These are phyloP conservation scores for Stereocaulon alpinum DNA, from an alignment of 495 filamentous ascomycete species.

Conservation along the genomic window DNA sequence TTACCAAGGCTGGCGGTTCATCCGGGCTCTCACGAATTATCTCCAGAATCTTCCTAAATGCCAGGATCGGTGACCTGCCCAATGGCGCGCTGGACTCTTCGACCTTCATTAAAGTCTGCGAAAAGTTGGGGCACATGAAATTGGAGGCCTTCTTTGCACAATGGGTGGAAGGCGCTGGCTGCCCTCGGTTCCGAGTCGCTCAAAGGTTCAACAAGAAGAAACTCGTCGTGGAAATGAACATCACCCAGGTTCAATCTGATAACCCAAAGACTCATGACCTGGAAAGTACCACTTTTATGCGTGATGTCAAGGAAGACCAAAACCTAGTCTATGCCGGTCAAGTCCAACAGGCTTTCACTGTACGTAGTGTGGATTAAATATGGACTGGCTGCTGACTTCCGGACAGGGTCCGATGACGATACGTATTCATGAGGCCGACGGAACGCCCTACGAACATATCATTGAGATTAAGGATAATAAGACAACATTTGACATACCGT, in stretches of 20 bases:
- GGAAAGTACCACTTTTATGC: slow-evolving; percentile 62
- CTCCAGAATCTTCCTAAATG: slow-evolving; percentile 65
- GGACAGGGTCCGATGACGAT: slow-evolving; percentile 80
- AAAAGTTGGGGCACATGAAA: slow-evolving; percentile 75
- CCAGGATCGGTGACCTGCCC: slow-evolving; percentile 63
- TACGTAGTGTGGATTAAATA: slow-evolving; percentile 8
- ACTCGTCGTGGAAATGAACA: slow-evolving; percentile 85
- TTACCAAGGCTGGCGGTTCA: slow-evolving; percentile 76
- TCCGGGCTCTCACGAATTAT: slow-evolving; percentile 78
- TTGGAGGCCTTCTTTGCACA: slow-evolving; percentile 84
- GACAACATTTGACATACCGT: slow-evolving; percentile 84
- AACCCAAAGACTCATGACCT: slow-evolving; percentile 39
- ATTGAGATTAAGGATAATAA: slow-evolving; percentile 82
- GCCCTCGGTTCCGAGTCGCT: slow-evolving; percentile 71
- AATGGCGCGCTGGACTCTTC: slow-evolving; percentile 64
- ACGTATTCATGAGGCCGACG: slow-evolving; percentile 95
- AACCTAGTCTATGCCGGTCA: slow-evolving; percentile 58
- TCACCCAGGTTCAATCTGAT: slow-evolving; percentile 66
- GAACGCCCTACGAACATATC: slow-evolving; percentile 96
- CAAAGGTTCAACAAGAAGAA: slow-evolving; percentile 98
- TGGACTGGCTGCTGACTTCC: not conserved
- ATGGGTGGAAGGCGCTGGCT: slow-evolving; percentile 82
- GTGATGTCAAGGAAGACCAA: slow-evolving; percentile 70
- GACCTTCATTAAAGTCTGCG: slow-evolving; percentile 68
- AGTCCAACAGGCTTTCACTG: slow-evolving; percentile 68